phyloP scores from a whole-genome alignment of 352 stramenopile species.

The Peronospora destructor region DNA sequence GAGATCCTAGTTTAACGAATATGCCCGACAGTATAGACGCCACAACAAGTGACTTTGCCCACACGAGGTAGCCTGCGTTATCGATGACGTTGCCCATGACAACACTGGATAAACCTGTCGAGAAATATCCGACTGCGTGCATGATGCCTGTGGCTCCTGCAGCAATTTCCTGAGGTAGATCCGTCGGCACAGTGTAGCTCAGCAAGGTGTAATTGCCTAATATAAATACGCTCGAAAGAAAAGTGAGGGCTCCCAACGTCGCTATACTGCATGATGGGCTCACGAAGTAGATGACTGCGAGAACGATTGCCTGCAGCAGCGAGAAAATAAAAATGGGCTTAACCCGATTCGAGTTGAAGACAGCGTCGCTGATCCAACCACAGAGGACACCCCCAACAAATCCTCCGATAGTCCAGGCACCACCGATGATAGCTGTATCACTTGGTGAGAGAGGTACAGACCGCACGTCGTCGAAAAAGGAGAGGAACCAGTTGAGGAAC shows the following conservation, averaged over 20 bases:
- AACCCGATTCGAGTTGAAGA: slow-evolving; percentile 61
- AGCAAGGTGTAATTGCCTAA: slow-evolving; percentile 71
- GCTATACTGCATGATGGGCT: slow-evolving; percentile 44
- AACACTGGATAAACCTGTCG: slow-evolving; percentile 52
- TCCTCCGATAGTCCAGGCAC: slow-evolving; percentile 67
- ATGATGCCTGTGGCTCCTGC: slow-evolving; percentile 58
- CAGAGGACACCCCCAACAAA: slow-evolving; percentile 63
- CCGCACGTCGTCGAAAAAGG: slow-evolving; percentile 67
- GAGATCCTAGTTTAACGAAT: slow-evolving; percentile 52
- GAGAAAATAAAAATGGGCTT: slow-evolving; percentile 74
- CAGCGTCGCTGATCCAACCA: slow-evolving; percentile 59
- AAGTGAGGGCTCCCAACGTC: slow-evolving; percentile 48
- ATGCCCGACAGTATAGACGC: slow-evolving; percentile 50
- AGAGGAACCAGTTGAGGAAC: slow-evolving; percentile 75
- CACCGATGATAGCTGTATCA: slow-evolving; percentile 57
- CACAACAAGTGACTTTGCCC: slow-evolving; percentile 49
- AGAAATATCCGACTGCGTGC: slow-evolving; percentile 60
- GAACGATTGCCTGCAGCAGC: slow-evolving; percentile 44
- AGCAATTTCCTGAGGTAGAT: slow-evolving; percentile 64
- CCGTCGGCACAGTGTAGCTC: slow-evolving; percentile 65
- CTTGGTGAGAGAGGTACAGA: slow-evolving; percentile 32
- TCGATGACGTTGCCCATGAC: slow-evolving; percentile 63
- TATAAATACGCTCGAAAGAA: slow-evolving; percentile 61
- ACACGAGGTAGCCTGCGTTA: slow-evolving; percentile 46
- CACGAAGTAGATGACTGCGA: slow-evolving; percentile 50